Percentiles rank a stretch among this genome's conserved stretches.
These are phyloP conservation scores for Mycena albidolilacea DNA, from an alignment of 768 basidiomycete species.

Conservation along the genomic window DNA sequence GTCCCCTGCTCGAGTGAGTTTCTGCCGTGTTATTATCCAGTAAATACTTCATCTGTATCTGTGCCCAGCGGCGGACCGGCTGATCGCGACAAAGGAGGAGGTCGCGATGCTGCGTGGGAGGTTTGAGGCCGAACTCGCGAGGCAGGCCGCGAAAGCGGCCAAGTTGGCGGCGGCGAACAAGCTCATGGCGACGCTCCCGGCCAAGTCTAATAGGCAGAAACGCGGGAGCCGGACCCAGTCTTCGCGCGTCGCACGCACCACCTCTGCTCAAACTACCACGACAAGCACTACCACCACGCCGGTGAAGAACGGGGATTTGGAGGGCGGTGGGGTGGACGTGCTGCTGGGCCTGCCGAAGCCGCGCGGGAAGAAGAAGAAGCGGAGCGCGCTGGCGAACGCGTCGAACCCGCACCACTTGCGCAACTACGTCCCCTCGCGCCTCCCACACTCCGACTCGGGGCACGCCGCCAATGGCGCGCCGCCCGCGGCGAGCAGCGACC, in stretches of 20 bases:
- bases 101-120: slow-evolving; percentile 74
- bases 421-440: slow-evolving; percentile 92
- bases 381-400: slow-evolving; percentile 90
- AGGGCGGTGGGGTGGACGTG: slow-evolving; percentile 20
- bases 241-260: slow-evolving; percentile 10
- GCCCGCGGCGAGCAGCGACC: slow-evolving; percentile 58
- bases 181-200: slow-evolving; percentile 46
- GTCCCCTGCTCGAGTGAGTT: slow-evolving; percentile 80
- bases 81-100: slow-evolving; percentile 78
- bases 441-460: slow-evolving; percentile 64
- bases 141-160: slow-evolving; percentile 76
- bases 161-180: slow-evolving; percentile 62
- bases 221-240: slow-evolving; percentile 45
- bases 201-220: slow-evolving; percentile 41
- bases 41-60: background rate
- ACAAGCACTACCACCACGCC: slow-evolving; percentile 2
- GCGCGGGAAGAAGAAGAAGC: slow-evolving; percentile 91
- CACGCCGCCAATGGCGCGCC: slow-evolving; percentile 46
- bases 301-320: background rate
- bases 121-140: slow-evolving; percentile 81
- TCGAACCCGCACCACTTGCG: slow-evolving; percentile 96
- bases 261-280: slow-evolving; percentile 12
- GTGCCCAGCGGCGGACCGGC: slow-evolving; percentile 77
- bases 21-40: background rate
- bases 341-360: slow-evolving; percentile 44